Percentiles rank a stretch among this genome's conserved stretches.
phyloP scores from a whole-genome alignment of 2,329 filamentous ascomycete species.

The Hypoxylon sp. region DNA sequence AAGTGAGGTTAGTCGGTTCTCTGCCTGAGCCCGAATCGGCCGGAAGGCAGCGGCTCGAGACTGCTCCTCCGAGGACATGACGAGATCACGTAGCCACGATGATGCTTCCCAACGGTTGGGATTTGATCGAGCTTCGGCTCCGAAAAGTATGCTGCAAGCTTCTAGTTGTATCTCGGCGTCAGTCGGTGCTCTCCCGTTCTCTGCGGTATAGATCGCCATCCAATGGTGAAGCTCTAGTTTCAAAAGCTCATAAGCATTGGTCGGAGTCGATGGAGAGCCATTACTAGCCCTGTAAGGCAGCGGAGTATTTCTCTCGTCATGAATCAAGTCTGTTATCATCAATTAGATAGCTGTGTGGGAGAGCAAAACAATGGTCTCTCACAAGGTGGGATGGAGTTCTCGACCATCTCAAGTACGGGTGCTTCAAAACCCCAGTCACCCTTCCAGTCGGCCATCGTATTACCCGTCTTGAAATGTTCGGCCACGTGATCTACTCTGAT shows the following conservation, averaged over 20 bases:
- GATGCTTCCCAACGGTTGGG: slow-evolving; percentile 57
- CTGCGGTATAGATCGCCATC: slow-evolving; percentile 61
- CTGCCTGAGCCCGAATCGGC: slow-evolving; percentile 62
- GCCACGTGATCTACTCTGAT: slow-evolving; percentile 74
- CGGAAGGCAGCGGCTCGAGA: slow-evolving; percentile 63
- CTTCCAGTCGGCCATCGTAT: slow-evolving; percentile 78
- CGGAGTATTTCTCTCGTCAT: slow-evolving; percentile 72
- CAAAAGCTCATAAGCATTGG: slow-evolving; percentile 73
- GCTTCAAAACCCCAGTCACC: slow-evolving; percentile 78
- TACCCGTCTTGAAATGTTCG: slow-evolving; percentile 77
- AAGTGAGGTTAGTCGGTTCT: slow-evolving; percentile 64
- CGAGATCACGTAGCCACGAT: slow-evolving; percentile 72
- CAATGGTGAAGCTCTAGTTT: slow-evolving; percentile 71
- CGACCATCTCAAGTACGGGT: slow-evolving; percentile 73
- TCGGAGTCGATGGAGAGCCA: slow-evolving; percentile 62
- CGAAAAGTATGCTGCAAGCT: slow-evolving; percentile 71
- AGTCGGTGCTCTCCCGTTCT: slow-evolving; percentile 59
- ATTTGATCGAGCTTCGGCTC: slow-evolving; percentile 64
- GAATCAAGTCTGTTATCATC: slow-evolving; percentile 69
- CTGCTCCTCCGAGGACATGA: slow-evolving; percentile 64
- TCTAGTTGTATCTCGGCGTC: slow-evolving; percentile 71
- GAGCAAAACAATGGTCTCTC: slow-evolving; percentile 58
- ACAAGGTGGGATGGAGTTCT: slow-evolving; percentile 77
- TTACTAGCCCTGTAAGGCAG: slow-evolving; percentile 67
- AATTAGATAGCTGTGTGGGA: slow-evolving; percentile 59